phyloP scores from a whole-genome alignment of 2,329 filamentous ascomycete species.

The Cladophialophora chaetospira region DNA sequence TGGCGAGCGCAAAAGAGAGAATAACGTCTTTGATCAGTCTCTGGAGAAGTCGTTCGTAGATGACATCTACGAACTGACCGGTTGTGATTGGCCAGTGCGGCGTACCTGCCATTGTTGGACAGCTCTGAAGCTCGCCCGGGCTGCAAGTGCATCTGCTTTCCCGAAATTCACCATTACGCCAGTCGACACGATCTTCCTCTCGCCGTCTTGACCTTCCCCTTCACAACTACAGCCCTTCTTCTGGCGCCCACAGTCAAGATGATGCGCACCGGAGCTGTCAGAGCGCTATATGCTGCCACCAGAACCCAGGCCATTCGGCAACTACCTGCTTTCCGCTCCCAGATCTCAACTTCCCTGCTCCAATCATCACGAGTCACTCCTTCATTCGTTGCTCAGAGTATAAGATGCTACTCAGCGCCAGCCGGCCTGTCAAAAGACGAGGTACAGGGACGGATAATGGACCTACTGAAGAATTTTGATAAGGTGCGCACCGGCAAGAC shows the following conservation, averaged over 20 bases:
- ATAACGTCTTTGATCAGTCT: too few species aligned
- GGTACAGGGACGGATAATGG: constrained; percentile 88
- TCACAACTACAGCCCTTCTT: constrained; percentile 10
- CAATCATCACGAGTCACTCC: constrained; percentile 63
- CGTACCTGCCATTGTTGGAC: neutral
- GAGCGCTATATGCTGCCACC: constrained; percentile 65
- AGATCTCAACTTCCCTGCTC: constrained; percentile 61
- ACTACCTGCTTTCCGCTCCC: constrained; percentile 59
- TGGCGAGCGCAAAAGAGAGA: constrained; percentile 26
- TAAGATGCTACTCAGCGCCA: constrained; percentile 84
- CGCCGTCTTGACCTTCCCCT: neutral
- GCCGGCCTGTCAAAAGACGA: constrained; percentile 77
- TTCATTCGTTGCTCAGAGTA: constrained; percentile 65
- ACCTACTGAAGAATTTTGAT: constrained; percentile 93
- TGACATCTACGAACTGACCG: constrained; percentile 4
- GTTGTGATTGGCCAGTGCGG: constrained; percentile 13
- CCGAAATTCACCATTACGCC: constrained; percentile 26
- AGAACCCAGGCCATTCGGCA: constrained; percentile 53
- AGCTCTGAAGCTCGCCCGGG: constrained; percentile 32
- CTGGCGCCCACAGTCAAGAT: constrained; percentile 56
- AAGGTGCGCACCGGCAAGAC: constrained; percentile 64
- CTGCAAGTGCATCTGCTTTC: constrained; percentile 20
- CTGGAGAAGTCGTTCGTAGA: too few species aligned
- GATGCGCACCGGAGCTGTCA: constrained; percentile 86
- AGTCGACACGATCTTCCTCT: constrained; percentile 20